These are phyloP conservation scores for Phytophthora sojae DNA, from an alignment of 352 stramenopile genomes.

Conservation along the genomic window DNA sequence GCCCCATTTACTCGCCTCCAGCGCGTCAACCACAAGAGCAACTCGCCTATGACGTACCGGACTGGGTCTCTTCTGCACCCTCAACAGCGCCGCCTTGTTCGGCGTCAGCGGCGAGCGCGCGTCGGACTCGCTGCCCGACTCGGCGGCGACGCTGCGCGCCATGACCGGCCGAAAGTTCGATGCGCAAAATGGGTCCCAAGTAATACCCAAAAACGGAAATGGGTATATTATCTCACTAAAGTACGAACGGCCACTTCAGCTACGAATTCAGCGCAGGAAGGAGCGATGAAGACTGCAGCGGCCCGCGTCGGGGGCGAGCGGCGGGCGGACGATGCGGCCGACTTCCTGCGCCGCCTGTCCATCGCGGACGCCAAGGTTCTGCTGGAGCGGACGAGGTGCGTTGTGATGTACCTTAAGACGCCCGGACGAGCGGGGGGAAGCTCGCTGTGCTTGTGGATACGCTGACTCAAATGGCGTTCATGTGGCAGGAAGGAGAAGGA, in stretches of 20 bases:
- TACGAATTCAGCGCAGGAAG: background rate
- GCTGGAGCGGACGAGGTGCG: conserved; percentile 76
- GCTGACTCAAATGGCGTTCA: background rate
- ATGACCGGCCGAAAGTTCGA: conserved; percentile 16
- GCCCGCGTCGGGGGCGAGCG: conserved; percentile 10
- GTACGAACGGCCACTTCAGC: conserved; percentile 25
- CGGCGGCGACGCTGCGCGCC: conserved; percentile 8
- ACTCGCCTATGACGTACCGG: conserved; percentile 14
- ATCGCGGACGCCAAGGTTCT: conserved; percentile 87
- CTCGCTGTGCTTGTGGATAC: background rate
- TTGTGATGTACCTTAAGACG: background rate
- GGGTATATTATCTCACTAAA: conserved; percentile 8
- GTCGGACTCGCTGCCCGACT: conserved; percentile 30
- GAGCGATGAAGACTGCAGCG: conserved; percentile 12
- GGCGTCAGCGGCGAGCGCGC: conserved; percentile 29
- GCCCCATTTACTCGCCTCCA: background rate
- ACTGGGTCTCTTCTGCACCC: conserved; percentile 33
- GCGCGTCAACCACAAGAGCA: background rate
- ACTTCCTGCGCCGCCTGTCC: conserved; percentile 82
- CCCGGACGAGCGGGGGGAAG: background rate
- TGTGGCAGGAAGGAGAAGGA: conserved; percentile 79
- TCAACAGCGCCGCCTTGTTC: conserved; percentile 33
- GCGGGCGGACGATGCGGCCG: conserved; percentile 38
- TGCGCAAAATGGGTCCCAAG: background rate
- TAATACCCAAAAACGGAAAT: background rate